Evolutionary conservation across 305 asterid species (phyloP), one percentile per base, ranked within the genome.

Genomic region (Solanum chacoense): DNA sequence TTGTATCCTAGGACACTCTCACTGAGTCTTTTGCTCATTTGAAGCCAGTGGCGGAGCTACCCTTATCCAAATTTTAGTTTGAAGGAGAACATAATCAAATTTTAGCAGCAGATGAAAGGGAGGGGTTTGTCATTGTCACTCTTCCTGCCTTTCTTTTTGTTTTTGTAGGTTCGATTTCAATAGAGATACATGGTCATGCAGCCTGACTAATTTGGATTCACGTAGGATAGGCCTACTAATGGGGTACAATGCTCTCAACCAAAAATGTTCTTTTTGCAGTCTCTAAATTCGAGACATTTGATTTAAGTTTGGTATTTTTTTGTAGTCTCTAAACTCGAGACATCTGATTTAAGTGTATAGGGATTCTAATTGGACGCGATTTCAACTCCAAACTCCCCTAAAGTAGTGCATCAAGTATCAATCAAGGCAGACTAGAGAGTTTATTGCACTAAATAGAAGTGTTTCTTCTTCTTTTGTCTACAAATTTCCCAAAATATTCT

Each of bases 101-200:
- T 71, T 28, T 72, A 67, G n/a, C 37, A 11, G 79, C n/a, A 31
- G 7, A 31, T 73, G 79, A 8, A 8, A 10, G 79, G 7, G 24
- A 5, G 79, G 79, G 13, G 38, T 1, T 20, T 74, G 38, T 32
- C 14, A 74, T 74, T 32, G 26, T 32, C 80, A 32, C 80, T 32
- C 40, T 31, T 32, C 80, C 40, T 32, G 80, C 26, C 14, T 18
- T 74, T 18, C 40, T 74, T 32, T 31, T 32, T 74, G 40, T 16
- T 18, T 29, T 8, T 13, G 0, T 18, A 31, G 2, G 26, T 71
- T 13, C 0, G 3, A 6, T 0, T 28, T 28, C 18, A 10, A n/a
- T 65, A n/a, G 29, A n/a, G 7, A n/a, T 0, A 2, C 63, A 20
- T 3, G 2, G 2, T 59, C 69, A 1, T 1, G 12, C 0, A 59